Base-by-base conservation (phyloP, 208 protist genomes). In the Leishmania tarentolae region DNA sequence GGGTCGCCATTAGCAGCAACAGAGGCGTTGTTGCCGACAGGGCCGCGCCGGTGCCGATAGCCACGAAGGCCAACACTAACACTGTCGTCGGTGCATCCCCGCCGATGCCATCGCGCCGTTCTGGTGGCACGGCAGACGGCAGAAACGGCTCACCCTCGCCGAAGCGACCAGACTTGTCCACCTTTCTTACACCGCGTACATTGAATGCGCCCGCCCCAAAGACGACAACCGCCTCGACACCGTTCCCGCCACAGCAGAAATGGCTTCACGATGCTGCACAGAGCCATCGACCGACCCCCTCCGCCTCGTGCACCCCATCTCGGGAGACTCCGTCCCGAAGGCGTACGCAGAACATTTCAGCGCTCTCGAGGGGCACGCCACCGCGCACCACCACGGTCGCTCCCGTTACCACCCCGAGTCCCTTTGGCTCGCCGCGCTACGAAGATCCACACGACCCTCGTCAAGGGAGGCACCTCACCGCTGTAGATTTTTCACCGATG, bases 161-260 rank as follows among this genome's bases (percentile, higher is more conserved):
- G 35, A 80, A 72, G 53, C 75, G 21, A 35, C 35, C 44, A n/a
- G 59, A 72, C n/a, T 71, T 76, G 21, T 65, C 70, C 19, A 76
- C 28, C 59, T 74, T 80, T 21, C 44, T 37, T 35, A 71, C 50
- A 0, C 52, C 66, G 21, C 80, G 44, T 53, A 61, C 47, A 63
- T 21, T 19, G 40, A 78, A 71, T 35, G 37, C 61, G 61, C 57
- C 59, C 19, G 17, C 76, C 24, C 8, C 7, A 24, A 50, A 59
- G 42, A 31, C 70, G 47, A 42, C 61, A 19, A 74, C 69, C 31
- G 46, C 80, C 28, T 24, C 50, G 44, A 13, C 46, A 50, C 31
- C 72, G 50, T 31, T 50, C 2, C 50, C 72, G 0, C 72, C 15
- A 61, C 72, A 61, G 50, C 72, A 15, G 72, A 24, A 56, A 50